These are phyloP conservation scores for Royoungia palumana DNA, from an alignment of 768 basidiomycete genomes.

Conservation along the genomic window DNA sequence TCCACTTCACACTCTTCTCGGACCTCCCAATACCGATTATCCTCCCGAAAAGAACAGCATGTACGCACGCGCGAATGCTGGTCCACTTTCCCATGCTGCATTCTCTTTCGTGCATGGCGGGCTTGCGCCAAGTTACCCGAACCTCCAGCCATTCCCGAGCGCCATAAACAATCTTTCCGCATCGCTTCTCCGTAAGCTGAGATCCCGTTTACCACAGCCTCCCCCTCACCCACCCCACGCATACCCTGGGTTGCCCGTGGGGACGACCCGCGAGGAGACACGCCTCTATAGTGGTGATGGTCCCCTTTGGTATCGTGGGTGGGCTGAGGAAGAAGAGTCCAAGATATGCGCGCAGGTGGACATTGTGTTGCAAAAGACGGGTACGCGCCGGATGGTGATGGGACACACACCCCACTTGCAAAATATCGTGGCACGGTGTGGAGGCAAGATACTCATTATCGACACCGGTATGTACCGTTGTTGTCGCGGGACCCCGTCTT, in stretches of 20 bases:
- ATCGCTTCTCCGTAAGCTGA: slow-evolving; percentile 68
- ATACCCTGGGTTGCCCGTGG: slow-evolving; percentile 68
- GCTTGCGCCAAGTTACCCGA: slow-evolving; percentile 69
- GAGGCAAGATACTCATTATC: slow-evolving; percentile 92
- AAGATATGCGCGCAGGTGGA: slow-evolving; percentile 70
- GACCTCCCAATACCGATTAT: slow-evolving; percentile 62
- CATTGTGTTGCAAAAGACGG: slow-evolving; percentile 65
- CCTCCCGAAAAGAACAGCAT: slow-evolving; percentile 36
- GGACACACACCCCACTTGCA: slow-evolving; percentile 94
- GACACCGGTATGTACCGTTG: slow-evolving; percentile 68
- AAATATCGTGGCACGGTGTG: slow-evolving; percentile 81
- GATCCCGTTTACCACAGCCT: slow-evolving; percentile 59
- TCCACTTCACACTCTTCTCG: slow-evolving; percentile 70
- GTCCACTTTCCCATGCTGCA: slow-evolving; percentile 71
- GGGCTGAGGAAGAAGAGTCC: slow-evolving; percentile 74
- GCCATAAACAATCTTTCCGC: slow-evolving; percentile 74
- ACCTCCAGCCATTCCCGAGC: slow-evolving; percentile 78
- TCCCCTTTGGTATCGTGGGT: slow-evolving; percentile 93
- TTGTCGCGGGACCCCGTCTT: slow-evolving; percentile 2
- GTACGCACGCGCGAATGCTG: slow-evolving; percentile 31
- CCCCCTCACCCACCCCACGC: slow-evolving; percentile 77
- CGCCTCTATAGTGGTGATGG: slow-evolving; percentile 75
- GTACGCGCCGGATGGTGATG: slow-evolving; percentile 89
- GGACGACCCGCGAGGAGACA: slow-evolving; percentile 61
- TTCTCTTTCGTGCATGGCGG: slow-evolving; percentile 95